Evolutionary conservation across 139 green algal genomes (phyloP), one percentile per base, ranked within the genome.

Genomic region (Chlamydomonas sp.): DNA sequence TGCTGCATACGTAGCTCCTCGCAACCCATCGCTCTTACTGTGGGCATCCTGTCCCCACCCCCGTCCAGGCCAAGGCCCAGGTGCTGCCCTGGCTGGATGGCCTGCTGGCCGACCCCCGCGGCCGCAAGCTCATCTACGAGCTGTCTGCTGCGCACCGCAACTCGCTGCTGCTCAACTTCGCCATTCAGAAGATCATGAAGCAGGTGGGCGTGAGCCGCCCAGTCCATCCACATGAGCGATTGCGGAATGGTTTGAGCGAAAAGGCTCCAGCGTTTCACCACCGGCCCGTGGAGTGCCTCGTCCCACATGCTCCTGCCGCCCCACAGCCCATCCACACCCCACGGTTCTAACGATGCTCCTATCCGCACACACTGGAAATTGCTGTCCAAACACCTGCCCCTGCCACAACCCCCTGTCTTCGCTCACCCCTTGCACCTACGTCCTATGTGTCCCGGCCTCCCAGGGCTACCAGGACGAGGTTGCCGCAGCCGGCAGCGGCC

Each of bases 141-240:
- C 93, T 98, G 74, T 94, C 91, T 4, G 91, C 88, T 8, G 79
- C 78, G 63, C 94, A 97, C 89, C 90, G 92, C 67, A 95, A 93
- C 87, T 93, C 94, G 86, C 88, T 97, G 90, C 90, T 97, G 79
- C 93, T 97, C 16, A 97, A 96, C 89, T 97, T 95, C 91, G 95
- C 95, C n/a, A 95, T 97, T 66, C 95, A 97, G 71, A 94, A 94
- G 75, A 96, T 96, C 66, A 85, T 98, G 64, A 93, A 91, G 87
- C 91, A 94, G 90, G 93, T 94, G 67, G 63, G 90, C 16, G 57
- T 49, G 31, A 66, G 77, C 60, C 12, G 77, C 10, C 69, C 14
- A 76, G 69, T 8, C 14, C 5, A 14, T 6, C 4, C n/a, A 6
- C n/a, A 78, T 5, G 73, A 17, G 73, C 5, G 73, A 78, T 6